Evolutionary conservation across 2,329 filamentous ascomycete species (phyloP).

Genomic region (Diaporthe sp.): DNA sequence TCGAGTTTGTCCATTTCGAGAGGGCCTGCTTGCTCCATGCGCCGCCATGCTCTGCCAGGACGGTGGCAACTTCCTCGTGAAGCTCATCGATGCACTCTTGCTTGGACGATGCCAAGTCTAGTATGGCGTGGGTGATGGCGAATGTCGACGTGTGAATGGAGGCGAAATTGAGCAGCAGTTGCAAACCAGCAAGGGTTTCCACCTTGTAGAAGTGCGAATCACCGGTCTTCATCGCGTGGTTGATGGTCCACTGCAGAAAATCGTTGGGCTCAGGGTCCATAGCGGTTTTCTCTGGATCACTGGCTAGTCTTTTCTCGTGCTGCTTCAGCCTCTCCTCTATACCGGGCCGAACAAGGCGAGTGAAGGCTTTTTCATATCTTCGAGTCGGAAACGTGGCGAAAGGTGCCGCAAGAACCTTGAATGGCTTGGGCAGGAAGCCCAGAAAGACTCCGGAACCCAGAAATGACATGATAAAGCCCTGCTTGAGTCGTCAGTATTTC

Average conservation of each 20-base stretch:
- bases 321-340: background rate
- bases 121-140: background rate
- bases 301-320: background rate
- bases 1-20: conserved; percentile 15
- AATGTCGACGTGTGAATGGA: conserved; percentile 2
- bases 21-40: background rate
- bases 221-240: background rate
- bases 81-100: background rate
- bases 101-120: background rate
- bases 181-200: background rate
- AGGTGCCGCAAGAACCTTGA: background rate
- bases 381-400: background rate
- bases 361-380: background rate
- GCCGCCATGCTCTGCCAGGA: background rate
- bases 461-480: background rate
- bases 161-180: background rate
- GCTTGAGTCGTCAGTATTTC: background rate
- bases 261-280: conserved; percentile 1
- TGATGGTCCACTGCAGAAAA: background rate
- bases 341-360: background rate
- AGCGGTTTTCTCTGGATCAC: conserved; percentile 3
- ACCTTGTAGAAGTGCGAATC: background rate
- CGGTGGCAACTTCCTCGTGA: background rate
- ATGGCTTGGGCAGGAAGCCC: background rate
- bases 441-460: background rate